Evolutionary conservation across 805 yeast species (phyloP).

Genomic region (Myxozyma vanderwaltii): DNA sequence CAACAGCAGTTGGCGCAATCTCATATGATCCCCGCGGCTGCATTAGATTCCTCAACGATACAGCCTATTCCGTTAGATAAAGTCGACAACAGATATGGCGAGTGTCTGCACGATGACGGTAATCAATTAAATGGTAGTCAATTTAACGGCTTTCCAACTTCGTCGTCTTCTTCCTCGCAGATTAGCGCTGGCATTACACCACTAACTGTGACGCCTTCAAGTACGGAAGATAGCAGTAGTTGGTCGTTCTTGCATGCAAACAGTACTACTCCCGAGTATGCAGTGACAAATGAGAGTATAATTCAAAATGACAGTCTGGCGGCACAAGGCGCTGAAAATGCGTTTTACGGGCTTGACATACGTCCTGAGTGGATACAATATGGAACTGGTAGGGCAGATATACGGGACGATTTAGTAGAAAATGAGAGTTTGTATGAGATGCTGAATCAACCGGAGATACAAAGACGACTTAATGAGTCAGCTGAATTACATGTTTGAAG

Average conservation of each 20-base stretch:
- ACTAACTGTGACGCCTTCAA: background rate
- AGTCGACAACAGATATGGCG: background rate
- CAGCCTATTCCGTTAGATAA: slow-evolving; percentile 4
- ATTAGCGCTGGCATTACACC: background rate
- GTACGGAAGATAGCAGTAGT: background rate
- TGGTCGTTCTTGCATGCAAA: background rate
- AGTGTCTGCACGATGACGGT: background rate
- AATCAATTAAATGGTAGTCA: background rate
- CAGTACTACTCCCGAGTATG: background rate
- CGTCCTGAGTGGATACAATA: slow-evolving; percentile 1
- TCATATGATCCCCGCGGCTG: background rate
- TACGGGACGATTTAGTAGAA: no score
- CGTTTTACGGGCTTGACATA: background rate
- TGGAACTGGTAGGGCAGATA: background rate
- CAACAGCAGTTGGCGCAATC: background rate
- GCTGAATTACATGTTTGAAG: no score
- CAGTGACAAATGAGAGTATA: background rate
- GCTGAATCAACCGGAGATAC: no score
- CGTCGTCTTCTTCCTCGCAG: background rate
- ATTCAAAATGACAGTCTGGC: background rate
- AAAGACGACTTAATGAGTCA: no score
- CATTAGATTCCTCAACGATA: slow-evolving; percentile 7
- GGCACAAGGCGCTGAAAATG: background rate
- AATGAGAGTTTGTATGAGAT: no score
- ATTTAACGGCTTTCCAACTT: background rate